Conservation (phyloP, 2,329 filamentous ascomycete species). For the Beauveria caledonica region DNA sequence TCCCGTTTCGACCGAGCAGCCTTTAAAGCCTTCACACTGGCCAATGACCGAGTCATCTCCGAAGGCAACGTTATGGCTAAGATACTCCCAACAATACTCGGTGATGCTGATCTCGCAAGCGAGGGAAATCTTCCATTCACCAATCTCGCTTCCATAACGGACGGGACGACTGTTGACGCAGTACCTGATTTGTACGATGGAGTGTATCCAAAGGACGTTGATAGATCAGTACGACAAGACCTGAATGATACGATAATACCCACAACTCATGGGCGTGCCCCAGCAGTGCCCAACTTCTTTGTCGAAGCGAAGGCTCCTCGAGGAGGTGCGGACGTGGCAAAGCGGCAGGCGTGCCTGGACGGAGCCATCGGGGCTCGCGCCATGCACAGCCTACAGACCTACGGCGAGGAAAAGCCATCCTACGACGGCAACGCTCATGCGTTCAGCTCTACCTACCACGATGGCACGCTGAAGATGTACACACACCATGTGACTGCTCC, state of each 20-base stretch:
- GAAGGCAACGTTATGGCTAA: conserved; percentile 26
- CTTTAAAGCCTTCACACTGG: background rate
- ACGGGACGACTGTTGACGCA: conserved; percentile 20
- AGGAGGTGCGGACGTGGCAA: conserved; percentile 19
- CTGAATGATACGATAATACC: background rate
- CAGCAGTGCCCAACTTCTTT: conserved; percentile 33
- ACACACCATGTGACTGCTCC: conserved; percentile 28
- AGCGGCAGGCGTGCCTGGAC: conserved; percentile 28
- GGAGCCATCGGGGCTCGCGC: conserved; percentile 29
- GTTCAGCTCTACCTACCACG: conserved; percentile 30
- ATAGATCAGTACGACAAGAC: conserved; percentile 13
- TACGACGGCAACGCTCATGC: conserved; percentile 33
- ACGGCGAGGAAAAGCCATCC: conserved; percentile 20
- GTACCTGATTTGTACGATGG: conserved; percentile 27
- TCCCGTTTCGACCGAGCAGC: too few relatives aligned
- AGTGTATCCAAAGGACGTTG: conserved; percentile 20
- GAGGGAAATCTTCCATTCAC: background rate
- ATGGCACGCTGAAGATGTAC: conserved; percentile 29
- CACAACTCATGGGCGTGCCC: conserved; percentile 7
- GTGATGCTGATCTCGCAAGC: background rate
- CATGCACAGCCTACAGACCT: conserved; percentile 30
- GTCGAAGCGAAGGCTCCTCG: conserved; percentile 29
- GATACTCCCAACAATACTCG: conserved; percentile 26
- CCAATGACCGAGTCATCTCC: conserved; percentile 22
- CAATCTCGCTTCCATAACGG: conserved; percentile 28